Evolutionary conservation across 2,329 filamentous ascomycete species (phyloP).

Genomic region (Cordyceps cicadae): DNA sequence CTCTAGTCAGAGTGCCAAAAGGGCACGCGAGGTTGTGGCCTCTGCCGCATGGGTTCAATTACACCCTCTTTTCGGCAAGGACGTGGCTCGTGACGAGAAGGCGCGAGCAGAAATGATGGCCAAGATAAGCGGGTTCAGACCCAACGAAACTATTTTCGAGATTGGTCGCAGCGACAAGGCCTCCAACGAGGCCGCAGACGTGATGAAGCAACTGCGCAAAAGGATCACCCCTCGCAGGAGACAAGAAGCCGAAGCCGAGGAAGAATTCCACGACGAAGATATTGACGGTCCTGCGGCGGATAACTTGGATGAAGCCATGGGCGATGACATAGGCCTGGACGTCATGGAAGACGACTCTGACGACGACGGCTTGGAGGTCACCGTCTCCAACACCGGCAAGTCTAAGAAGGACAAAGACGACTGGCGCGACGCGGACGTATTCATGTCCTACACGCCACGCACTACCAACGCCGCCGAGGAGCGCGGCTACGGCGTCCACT

Average conservation of each 20-base stretch:
- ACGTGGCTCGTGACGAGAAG: constrained; percentile 56
- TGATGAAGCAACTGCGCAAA: constrained; percentile 65
- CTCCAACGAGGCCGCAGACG: constrained; percentile 57
- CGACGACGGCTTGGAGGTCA: constrained; percentile 63
- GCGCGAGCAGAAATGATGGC: constrained; percentile 81
- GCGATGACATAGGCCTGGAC: constrained; percentile 25
- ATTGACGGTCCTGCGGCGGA: constrained; percentile 20
- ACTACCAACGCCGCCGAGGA: constrained; percentile 77
- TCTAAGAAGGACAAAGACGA: constrained; percentile 48
- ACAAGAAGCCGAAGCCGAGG: constrained; percentile 31
- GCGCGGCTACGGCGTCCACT: constrained; percentile 86
- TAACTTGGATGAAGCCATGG: constrained; percentile 21
- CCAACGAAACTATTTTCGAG: constrained; percentile 94
- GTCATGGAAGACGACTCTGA: constrained; percentile 24
- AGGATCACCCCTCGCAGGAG: constrained; percentile 54
- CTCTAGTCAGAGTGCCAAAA: constrained; percentile 80
- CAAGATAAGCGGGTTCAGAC: constrained; percentile 78
- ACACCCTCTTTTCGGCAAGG: constrained; percentile 71
- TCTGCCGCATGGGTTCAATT: constrained; percentile 64
- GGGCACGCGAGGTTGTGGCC: constrained; percentile 68
- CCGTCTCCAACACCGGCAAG: constrained; percentile 53
- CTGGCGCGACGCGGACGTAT: constrained; percentile 80
- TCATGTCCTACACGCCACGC: constrained; percentile 92
- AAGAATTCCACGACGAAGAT: constrained; percentile 28
- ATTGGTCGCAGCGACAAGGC: constrained; percentile 66